These are phyloP conservation scores for Ilyonectria robusta DNA, from an alignment of 2,329 filamentous ascomycete genomes.

Conservation along the genomic window DNA sequence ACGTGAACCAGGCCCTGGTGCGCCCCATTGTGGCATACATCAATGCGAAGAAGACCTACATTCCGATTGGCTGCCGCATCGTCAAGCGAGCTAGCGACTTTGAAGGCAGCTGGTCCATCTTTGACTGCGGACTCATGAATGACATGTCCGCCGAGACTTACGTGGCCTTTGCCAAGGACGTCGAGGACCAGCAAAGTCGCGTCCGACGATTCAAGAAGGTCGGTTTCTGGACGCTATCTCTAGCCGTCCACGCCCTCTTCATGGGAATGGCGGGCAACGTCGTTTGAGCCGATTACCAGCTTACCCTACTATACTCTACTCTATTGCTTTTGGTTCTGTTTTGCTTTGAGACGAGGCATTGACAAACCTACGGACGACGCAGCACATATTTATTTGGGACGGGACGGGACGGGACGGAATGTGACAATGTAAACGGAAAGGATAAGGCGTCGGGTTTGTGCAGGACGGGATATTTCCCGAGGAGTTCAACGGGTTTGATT, in stretches of 20 bases:
- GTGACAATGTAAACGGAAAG: slow-evolving; percentile 33
- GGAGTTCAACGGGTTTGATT: slow-evolving; percentile 21
- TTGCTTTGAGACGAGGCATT: slow-evolving; percentile 18
- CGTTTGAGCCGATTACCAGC: slow-evolving; percentile 55
- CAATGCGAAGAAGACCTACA: slow-evolving; percentile 94
- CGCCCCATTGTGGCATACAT: slow-evolving; percentile 98
- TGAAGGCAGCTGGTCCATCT: slow-evolving; percentile 94
- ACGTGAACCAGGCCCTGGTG: slow-evolving; percentile 95
- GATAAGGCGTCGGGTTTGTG: slow-evolving; percentile 37
- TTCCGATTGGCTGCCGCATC: slow-evolving; percentile 93
- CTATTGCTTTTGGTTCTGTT: slow-evolving; percentile 8
- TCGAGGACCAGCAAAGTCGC: slow-evolving; percentile 89
- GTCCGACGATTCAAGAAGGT: slow-evolving; percentile 94
- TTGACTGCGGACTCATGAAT: slow-evolving; percentile 93
- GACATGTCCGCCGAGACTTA: slow-evolving; percentile 95
- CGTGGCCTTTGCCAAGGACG: slow-evolving; percentile 91
- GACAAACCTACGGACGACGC: slow-evolving; percentile 28
- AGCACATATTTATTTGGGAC: slow-evolving; percentile 34
- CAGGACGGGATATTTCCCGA: slow-evolving; percentile 10
- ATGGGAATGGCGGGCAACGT: slow-evolving; percentile 93
- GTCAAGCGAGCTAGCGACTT: slow-evolving; percentile 93
- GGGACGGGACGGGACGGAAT: slow-evolving; percentile 22
- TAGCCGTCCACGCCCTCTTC: slow-evolving; percentile 93
- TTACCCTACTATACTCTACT: slow-evolving; percentile 32
- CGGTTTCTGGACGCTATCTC: slow-evolving; percentile 93